Conservation (phyloP, 495 filamentous ascomycete genomes). For the Neurospora sublineolata region DNA sequence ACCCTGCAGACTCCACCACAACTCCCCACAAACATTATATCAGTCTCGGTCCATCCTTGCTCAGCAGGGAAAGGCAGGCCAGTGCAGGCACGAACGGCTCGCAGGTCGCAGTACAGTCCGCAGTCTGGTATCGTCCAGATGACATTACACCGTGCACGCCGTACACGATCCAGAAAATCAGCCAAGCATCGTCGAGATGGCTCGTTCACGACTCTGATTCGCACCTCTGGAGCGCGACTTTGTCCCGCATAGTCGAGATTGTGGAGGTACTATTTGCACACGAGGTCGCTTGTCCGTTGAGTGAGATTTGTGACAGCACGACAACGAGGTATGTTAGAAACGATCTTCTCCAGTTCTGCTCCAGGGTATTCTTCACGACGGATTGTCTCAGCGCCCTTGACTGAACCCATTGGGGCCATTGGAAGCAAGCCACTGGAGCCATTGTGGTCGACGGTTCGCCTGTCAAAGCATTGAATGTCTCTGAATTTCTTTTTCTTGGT, state of each 20-base stretch:
- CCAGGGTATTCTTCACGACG: background rate
- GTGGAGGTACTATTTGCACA: background rate
- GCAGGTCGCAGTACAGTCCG: background rate
- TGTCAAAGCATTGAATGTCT: background rate
- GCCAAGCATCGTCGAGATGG: constrained; percentile 12
- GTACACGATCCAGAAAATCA: background rate
- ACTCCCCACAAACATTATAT: background rate
- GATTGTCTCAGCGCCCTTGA: background rate
- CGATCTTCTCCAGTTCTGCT: background rate
- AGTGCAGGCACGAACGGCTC: background rate
- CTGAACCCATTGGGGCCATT: background rate
- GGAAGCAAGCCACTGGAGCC: background rate
- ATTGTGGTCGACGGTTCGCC: background rate
- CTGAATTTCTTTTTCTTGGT: background rate
- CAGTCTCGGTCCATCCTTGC: background rate
- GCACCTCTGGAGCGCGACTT: constrained; percentile 2
- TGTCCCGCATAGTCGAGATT: background rate
- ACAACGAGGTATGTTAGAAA: background rate
- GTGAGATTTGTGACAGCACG: background rate
- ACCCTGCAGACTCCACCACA: background rate
- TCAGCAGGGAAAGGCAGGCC: background rate
- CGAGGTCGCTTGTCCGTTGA: background rate
- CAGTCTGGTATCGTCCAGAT: background rate
- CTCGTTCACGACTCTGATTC: constrained; percentile 12
- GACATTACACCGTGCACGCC: background rate